Base-by-base conservation (phyloP, 305 asterid species). In the Nicotiana rustica region DNA sequence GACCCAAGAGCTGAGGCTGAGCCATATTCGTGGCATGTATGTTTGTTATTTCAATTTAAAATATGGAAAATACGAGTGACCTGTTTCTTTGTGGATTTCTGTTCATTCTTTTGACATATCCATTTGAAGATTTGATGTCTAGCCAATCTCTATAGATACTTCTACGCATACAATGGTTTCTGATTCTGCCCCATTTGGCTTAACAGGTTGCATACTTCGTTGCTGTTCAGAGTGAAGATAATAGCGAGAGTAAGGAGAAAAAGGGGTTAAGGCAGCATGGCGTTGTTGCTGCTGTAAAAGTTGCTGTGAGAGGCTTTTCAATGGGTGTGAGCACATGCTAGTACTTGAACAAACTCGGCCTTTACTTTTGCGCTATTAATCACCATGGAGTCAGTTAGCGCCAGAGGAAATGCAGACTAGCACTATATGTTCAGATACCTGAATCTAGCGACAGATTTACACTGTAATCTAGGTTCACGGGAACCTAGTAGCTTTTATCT, bases 201-300 rank as follows among this genome's bases (percentile, higher is more conserved):
- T 0, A 5, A 62, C 67, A 96, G 99, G 93, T 96, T 62, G 91
- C 98, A 47, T 96, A 91, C 91, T 94, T 91, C 85, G 98, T 96
- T 4, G 97, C 95, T 21, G 90, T 92, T 86, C 94, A 93, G 85
- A 86, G 90, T 66, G 88, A 86, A 0, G 91, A 88, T 55, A 78
- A 47, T 44, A 82, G 88, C 59, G 82, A 80, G 82, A 85, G 83
- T 67, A 82, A 84, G 12, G 94, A 84, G 84, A 80, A 88, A 4
- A 83, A 52, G 8, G 89, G 83, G 33, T 76, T 90, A 86, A 86
- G 87, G 19, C 98, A 95, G 83, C 92, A 86, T 17, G 89, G 96
- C 2, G 94, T 89, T 0, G 96, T 94, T 19, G 98, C 97, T 14
- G 92, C 97, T 9, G 96, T 94, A 60, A 93, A 90, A 87, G 96